A percentile compares a stretch with the other conserved stretches of the same genome.
Evolutionary conservation across 2,329 filamentous ascomycete species (phyloP).

Genomic region (Myriosclerotinia curreyana): DNA sequence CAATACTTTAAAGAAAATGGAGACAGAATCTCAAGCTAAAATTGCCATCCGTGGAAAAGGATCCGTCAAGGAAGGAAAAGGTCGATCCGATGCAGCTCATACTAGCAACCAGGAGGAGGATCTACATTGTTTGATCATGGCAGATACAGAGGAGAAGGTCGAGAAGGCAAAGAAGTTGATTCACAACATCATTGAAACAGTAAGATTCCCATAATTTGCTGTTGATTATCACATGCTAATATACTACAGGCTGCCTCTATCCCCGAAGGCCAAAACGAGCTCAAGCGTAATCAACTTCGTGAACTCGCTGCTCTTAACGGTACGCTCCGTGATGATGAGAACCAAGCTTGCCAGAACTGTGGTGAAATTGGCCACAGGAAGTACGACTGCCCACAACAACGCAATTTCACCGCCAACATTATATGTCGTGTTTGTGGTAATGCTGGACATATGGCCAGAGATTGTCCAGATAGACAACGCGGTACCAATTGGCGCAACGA

Average conservation of each 20-base stretch:
- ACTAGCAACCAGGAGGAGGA: conserved; percentile 99
- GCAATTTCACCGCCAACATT: conserved; percentile 98
- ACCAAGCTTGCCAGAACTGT: conserved; percentile 98
- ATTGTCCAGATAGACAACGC: conserved; percentile 80
- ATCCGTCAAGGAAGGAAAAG: conserved; percentile 99
- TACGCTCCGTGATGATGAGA: conserved; percentile 97
- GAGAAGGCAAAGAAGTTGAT: conserved; percentile 99
- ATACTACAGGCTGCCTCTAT: conserved; percentile 82
- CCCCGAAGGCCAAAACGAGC: conserved; percentile 96
- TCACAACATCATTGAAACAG: conserved; percentile 97
- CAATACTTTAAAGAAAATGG: conserved; percentile 99
- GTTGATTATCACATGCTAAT: conserved; percentile 35
- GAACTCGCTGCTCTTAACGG: conserved; percentile 97
- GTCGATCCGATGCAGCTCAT: conserved; percentile 96
- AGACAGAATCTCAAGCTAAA: conserved; percentile 93
- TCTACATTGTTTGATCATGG: conserved; percentile 98
- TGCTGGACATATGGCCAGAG: conserved; percentile 95
- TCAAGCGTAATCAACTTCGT: conserved; percentile 97
- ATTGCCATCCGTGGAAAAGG: conserved; percentile 99
- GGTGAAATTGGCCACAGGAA: conserved; percentile 98
- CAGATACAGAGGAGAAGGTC: conserved; percentile 98
- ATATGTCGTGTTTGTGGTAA: conserved; percentile 98
- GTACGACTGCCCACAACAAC: conserved; percentile 96
- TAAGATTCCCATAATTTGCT: conserved; percentile 50
- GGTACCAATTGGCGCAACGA: conserved; percentile 91